Evolutionary conservation across 2,329 filamentous ascomycete genomes (phyloP).

Genomic region (Ophiocordyceps australis): DNA sequence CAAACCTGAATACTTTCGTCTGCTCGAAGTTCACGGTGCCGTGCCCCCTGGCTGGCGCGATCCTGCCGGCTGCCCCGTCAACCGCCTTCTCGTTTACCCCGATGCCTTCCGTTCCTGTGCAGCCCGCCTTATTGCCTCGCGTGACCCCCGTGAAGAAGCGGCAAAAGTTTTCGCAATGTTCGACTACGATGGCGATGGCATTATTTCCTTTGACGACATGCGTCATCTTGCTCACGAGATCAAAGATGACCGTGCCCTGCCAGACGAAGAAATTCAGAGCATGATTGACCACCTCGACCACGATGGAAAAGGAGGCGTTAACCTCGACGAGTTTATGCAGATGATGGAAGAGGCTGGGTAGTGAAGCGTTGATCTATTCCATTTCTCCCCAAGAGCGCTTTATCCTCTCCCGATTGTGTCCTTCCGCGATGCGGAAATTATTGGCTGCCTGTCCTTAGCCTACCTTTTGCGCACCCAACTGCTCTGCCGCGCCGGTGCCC

Average conservation of each 20-base stretch:
- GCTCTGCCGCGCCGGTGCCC: no score
- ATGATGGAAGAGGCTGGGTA: conserved; percentile 32
- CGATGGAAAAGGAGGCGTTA: conserved; percentile 70
- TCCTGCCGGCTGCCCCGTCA: conserved; percentile 21
- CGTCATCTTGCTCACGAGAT: conserved; percentile 75
- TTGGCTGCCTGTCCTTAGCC: no score
- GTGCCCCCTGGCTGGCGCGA: conserved; percentile 41
- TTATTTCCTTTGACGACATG: conserved; percentile 78
- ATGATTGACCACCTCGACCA: conserved; percentile 99
- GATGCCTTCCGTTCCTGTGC: conserved; percentile 49
- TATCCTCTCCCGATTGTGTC: no score
- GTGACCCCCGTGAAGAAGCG: conserved; percentile 84
- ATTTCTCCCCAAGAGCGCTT: background rate
- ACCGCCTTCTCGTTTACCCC: conserved; percentile 30
- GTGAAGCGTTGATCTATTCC: background rate
- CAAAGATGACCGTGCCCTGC: conserved; percentile 60
- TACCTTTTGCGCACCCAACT: no score
- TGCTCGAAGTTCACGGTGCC: conserved; percentile 67
- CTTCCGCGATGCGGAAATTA: no score
- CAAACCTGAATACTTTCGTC: conserved; percentile 65
- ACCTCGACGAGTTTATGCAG: conserved; percentile 50
- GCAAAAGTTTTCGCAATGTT: conserved; percentile 83
- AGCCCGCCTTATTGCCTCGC: conserved; percentile 59
- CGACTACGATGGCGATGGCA: conserved; percentile 79
- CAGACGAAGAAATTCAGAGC: conserved; percentile 78